These are phyloP conservation scores for Acidiella bohemica DNA, from an alignment of 495 filamentous ascomycete species.

Conservation along the genomic window DNA sequence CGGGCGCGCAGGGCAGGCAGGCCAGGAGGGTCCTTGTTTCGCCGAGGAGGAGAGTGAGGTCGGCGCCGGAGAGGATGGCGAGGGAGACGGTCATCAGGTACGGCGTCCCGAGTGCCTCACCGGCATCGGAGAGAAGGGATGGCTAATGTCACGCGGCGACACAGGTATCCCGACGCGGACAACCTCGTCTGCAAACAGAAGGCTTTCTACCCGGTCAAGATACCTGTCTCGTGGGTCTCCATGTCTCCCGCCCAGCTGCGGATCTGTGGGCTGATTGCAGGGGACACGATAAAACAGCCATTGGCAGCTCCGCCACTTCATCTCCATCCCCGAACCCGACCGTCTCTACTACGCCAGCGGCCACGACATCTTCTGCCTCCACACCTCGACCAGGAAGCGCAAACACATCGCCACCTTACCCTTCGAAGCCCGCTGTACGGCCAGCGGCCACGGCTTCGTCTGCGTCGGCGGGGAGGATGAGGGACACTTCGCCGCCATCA, in stretches of 20 bases:
- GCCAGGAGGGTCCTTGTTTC: too few species aligned
- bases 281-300: constrained; percentile 42
- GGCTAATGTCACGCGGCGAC: too few species aligned
- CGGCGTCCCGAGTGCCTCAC: too few species aligned
- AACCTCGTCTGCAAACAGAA: constrained; percentile 48
- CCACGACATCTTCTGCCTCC: constrained; percentile 53
- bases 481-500: constrained; percentile 74
- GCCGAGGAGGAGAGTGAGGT: too few species aligned
- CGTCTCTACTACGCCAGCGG: constrained; percentile 71
- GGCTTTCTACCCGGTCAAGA: constrained; percentile 60
- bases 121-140: too few species aligned
- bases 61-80: too few species aligned
- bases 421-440: constrained; percentile 74
- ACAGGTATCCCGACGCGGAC: constrained; percentile 45
- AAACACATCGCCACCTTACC: constrained; percentile 64
- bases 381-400: constrained; percentile 52
- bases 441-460: constrained; percentile 72
- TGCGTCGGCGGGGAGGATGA: constrained; percentile 70
- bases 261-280: constrained; percentile 13
- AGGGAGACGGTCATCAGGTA: too few species aligned
- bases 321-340: constrained; percentile 64
- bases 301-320: constrained; percentile 80
- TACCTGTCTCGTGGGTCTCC: constrained; percentile 54
- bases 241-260: constrained; percentile 1
- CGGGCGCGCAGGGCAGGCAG: too few species aligned